Evolutionary conservation across 306 rosid species (phyloP), one percentile per base, ranked within the genome.

Genomic region (Calophaca sinica): DNA sequence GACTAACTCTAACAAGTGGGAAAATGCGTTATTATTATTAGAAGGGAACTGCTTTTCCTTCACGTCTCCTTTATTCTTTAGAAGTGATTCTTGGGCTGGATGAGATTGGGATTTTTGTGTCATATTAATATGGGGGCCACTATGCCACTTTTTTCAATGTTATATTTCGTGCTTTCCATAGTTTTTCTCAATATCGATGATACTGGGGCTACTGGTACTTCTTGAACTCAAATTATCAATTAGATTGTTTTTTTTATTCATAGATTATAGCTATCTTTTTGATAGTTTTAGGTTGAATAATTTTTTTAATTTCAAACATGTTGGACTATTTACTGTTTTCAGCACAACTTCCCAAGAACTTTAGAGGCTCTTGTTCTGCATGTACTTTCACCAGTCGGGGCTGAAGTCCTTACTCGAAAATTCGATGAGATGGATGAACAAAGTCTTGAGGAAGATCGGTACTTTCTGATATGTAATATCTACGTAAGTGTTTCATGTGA

Each of bases 281-380:
- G 50, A 79, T 72, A 42, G 63, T 52, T 60, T 35, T 7, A 35
- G 36, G 62, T 51, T 35, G 41, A 7, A 2, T 59, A 38, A 52
- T 33, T 52, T 8, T 8, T 76, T 46, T 55, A 50, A 49, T 61
- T 78, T 85, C 45, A 62, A 68, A 62, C 50, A 35, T 78, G 64
- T 68, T 54, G 80, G 46, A 67, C 49, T 64, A 50, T 63, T 72
- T 80, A 20, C 72, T 51, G 64, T 79, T 82, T 79, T 57, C 91
- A 92, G 97, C 76, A 80, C 62, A 86, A 74, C 86, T 89, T 96
- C 81, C 97, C 96, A 51, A 92, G 96, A 87, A 96, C 96, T 53
- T 84, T 92, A 75, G 99, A 96, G 91, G 96, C 92, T 86, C 84
- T 96, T 72, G 84, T 92, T 54, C 81, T 90, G 82, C 98, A 90